Percentiles rank a stretch among this genome's conserved stretches.
phyloP scores from a whole-genome alignment of 225 moss, liverwort and hornwort genomes.

The Climacium dendroides region DNA sequence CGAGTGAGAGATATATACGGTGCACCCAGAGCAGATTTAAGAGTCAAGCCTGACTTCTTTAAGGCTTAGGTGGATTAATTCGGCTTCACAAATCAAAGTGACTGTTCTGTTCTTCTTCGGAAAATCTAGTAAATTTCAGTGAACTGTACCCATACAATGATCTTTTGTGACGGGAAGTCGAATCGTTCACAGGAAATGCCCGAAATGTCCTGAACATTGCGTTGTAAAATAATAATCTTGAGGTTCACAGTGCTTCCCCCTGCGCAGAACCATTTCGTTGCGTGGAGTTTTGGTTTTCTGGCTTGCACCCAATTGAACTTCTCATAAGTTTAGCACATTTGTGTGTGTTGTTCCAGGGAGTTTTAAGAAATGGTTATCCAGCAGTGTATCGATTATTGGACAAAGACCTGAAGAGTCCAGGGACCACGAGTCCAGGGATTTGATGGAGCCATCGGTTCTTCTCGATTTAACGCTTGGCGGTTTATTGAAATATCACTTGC shows the following conservation, averaged over 20 bases:
- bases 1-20: not conserved
- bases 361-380: constrained; percentile 16
- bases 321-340: not conserved
- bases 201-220: not conserved
- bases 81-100: not conserved
- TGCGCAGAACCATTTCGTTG: not conserved
- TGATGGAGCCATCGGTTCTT: not conserved
- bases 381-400: not conserved
- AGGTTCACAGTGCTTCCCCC: not conserved
- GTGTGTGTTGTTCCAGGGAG: constrained; percentile 1
- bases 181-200: not conserved
- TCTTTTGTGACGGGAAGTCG: not conserved
- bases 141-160: not conserved
- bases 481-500: constrained; percentile 34
- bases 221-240: not conserved
- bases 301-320: not conserved
- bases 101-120: not conserved
- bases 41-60: not conserved
- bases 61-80: not conserved
- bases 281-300: not conserved
- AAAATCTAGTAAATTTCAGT: not conserved
- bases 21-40: not conserved
- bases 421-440: not conserved
- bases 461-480: constrained; percentile 6
- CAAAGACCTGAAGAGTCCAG: not conserved